Evolutionary conservation across 345 rosid species (phyloP).

Genomic region (thale cress (Arabidopsis thaliana)): DNA sequence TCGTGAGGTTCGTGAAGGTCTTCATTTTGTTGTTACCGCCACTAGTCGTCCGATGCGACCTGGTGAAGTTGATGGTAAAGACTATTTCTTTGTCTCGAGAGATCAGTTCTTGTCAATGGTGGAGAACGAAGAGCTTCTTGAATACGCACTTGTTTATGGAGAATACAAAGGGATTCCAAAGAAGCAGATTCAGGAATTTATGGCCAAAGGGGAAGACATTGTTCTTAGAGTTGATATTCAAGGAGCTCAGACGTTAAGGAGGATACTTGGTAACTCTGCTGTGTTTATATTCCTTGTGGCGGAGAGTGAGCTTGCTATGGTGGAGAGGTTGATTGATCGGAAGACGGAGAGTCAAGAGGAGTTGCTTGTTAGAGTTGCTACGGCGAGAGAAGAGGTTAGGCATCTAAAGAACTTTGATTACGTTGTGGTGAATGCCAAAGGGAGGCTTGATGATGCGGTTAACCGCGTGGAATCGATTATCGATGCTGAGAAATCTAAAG

Average conservation of each 20-base stretch:
- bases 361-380: slow-evolving; percentile 76
- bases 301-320: slow-evolving; percentile 81
- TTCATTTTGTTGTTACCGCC: slow-evolving; percentile 90
- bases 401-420: slow-evolving; percentile 73
- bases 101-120: slow-evolving; percentile 76
- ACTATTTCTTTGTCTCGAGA: slow-evolving; percentile 75
- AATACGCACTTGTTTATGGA: slow-evolving; percentile 89
- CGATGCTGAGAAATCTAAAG: slow-evolving; percentile 94
- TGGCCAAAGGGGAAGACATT: slow-evolving; percentile 73
- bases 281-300: slow-evolving; percentile 83
- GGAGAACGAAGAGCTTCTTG: slow-evolving; percentile 73
- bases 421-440: slow-evolving; percentile 82
- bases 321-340: slow-evolving; percentile 81
- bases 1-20: slow-evolving; percentile 56
- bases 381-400: slow-evolving; percentile 86
- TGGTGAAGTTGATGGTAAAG: slow-evolving; percentile 84
- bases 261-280: slow-evolving; percentile 70
- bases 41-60: slow-evolving; percentile 75
- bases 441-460: slow-evolving; percentile 77
- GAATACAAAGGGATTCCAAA: slow-evolving; percentile 93
- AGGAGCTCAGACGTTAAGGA: slow-evolving; percentile 79
- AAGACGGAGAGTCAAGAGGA: slow-evolving; percentile 81
- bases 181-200: slow-evolving; percentile 75
- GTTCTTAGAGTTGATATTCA: slow-evolving; percentile 92
- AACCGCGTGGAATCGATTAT: slow-evolving; percentile 69